These are phyloP conservation scores for Solanum tacnaense DNA, from an alignment of 257 asterid species.

Conservation along the genomic window DNA sequence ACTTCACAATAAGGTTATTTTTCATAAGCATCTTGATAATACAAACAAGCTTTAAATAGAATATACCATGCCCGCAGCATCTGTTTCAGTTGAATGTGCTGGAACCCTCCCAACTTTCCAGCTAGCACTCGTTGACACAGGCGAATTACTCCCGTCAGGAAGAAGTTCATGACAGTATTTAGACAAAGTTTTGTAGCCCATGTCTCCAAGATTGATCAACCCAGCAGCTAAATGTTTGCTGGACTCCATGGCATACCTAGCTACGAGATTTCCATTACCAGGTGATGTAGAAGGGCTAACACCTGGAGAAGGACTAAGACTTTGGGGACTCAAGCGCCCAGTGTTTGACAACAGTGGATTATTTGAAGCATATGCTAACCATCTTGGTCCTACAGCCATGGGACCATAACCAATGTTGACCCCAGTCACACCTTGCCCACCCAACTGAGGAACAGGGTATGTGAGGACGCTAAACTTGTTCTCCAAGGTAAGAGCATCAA, in stretches of 20 bases:
- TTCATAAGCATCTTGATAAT: not conserved
- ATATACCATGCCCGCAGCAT: slow-evolving; percentile 35
- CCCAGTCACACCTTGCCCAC: slow-evolving; percentile 27
- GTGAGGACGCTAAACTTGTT: slow-evolving; percentile 40
- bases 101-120: slow-evolving; percentile 32
- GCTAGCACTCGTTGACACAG: slow-evolving; percentile 22
- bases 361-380: slow-evolving; percentile 46
- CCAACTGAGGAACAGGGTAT: slow-evolving; percentile 36
- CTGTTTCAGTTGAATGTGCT: slow-evolving; percentile 24
- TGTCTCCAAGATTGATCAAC: slow-evolving; percentile 38
- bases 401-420: slow-evolving; percentile 42
- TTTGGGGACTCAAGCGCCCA: slow-evolving; percentile 44
- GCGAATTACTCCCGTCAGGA: slow-evolving; percentile 37
- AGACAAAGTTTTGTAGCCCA: slow-evolving; percentile 35
- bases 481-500: slow-evolving; percentile 41
- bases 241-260: slow-evolving; percentile 47
- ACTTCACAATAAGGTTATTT: not conserved
- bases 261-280: slow-evolving; percentile 35
- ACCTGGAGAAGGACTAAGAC: slow-evolving; percentile 44
- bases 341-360: slow-evolving; percentile 26
- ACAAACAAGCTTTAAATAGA: not conserved
- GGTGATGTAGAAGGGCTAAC: slow-evolving; percentile 54
- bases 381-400: slow-evolving; percentile 40
- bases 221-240: slow-evolving; percentile 44
- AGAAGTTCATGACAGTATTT: slow-evolving; percentile 37